phyloP scores from a whole-genome alignment of 495 filamentous ascomycete genomes.

The Diplogelasinospora grovesii region DNA sequence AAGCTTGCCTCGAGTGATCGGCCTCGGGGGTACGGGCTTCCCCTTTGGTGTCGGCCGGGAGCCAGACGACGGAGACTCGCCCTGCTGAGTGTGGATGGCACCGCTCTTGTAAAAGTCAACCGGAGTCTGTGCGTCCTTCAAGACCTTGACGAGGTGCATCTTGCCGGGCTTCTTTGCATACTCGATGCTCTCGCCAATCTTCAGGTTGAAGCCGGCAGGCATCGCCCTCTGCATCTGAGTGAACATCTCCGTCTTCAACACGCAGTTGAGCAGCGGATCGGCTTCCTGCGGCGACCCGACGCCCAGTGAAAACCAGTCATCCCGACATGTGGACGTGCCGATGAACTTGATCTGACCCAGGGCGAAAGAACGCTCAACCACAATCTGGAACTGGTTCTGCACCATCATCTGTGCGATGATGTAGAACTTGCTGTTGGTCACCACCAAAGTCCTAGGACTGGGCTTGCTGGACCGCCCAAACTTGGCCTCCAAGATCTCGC shows the following conservation, averaged over 20 bases:
- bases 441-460: conserved; percentile 72
- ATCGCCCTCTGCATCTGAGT: conserved; percentile 73
- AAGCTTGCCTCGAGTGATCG: conserved; percentile 85
- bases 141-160: conserved; percentile 72
- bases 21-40: conserved; percentile 76
- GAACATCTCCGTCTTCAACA: conserved; percentile 96
- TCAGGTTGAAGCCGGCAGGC: conserved; percentile 72
- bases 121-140: conserved; percentile 73
- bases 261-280: conserved; percentile 83
- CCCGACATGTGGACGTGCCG: conserved; percentile 67
- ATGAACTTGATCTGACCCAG: conserved; percentile 83
- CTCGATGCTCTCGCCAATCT: conserved; percentile 77
- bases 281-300: conserved; percentile 83
- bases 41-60: conserved; percentile 80
- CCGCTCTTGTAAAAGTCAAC: conserved; percentile 91
- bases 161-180: conserved; percentile 99
- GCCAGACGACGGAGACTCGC: conserved; percentile 75
- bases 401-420: conserved; percentile 78
- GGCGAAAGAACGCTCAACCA: conserved; percentile 72
- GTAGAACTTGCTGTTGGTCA: conserved; percentile 82
- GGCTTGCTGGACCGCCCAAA: conserved; percentile 94
- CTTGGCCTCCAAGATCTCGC: conserved; percentile 82
- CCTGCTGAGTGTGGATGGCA: conserved; percentile 76
- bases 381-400: conserved; percentile 73
- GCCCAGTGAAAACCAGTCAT: conserved; percentile 95